These are phyloP conservation scores for Arthrobotrys conoides DNA, from an alignment of 2,329 filamentous ascomycete species.

Conservation along the genomic window DNA sequence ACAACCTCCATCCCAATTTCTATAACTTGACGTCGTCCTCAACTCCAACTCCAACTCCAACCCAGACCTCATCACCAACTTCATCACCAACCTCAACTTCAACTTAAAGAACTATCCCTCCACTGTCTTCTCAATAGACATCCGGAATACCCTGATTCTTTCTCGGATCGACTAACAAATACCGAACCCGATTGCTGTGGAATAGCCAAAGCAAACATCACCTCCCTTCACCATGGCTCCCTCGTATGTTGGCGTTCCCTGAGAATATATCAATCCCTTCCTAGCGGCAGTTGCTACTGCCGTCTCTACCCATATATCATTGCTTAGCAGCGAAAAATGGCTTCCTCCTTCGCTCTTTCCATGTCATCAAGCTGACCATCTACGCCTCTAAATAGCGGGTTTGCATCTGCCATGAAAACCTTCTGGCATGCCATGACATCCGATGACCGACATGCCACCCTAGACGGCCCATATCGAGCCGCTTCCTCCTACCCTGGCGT, in stretches of 20 bases:
- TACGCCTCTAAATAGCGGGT: constrained; percentile 32
- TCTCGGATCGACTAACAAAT: background rate
- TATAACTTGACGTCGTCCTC: background rate
- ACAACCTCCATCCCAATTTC: constrained; percentile 8
- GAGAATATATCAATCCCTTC: constrained; percentile 9
- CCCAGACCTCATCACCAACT: background rate
- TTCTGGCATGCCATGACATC: constrained; percentile 95
- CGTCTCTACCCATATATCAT: background rate
- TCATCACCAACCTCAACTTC: constrained; percentile 6
- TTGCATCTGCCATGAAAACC: constrained; percentile 82
- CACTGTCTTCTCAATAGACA: constrained; percentile 2
- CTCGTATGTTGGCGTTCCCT: constrained; percentile 52
- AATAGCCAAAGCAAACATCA: constrained; percentile 31
- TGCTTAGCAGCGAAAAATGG: constrained; percentile 5
- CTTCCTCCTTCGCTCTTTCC: constrained; percentile 1
- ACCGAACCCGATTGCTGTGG: constrained; percentile 16
- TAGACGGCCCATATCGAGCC: constrained; percentile 87
- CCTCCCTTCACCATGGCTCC: constrained; percentile 55
- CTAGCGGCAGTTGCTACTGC: background rate
- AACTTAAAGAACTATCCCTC: background rate
- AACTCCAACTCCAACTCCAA: background rate
- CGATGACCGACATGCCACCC: constrained; percentile 86
- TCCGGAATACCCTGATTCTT: background rate
- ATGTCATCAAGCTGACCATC: constrained; percentile 13
- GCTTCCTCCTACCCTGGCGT: constrained; percentile 71